These are phyloP conservation scores for Coemansia sp. DNA, from an alignment of 192 early-diverging fungal species.

Conservation along the genomic window DNA sequence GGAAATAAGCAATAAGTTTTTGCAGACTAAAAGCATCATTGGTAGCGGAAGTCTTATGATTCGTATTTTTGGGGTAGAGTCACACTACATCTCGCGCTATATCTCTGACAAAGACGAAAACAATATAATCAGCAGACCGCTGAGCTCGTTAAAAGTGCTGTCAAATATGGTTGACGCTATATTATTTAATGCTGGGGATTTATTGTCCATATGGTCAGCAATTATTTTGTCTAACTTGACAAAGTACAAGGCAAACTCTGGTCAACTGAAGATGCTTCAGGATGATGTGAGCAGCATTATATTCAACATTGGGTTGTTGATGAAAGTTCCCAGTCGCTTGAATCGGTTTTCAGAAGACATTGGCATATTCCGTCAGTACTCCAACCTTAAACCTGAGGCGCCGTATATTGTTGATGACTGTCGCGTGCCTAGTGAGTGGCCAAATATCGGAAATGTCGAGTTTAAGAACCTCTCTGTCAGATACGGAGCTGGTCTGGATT, in stretches of 20 bases:
- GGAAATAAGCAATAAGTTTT: neutral
- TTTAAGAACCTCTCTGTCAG: slow-evolving; percentile 59
- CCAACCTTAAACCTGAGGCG: slow-evolving; percentile 54
- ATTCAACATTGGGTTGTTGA: no score
- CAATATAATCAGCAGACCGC: slow-evolving; percentile 57
- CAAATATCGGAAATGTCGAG: slow-evolving; percentile 59
- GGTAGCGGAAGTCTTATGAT: slow-evolving; percentile 68
- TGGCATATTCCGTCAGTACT: slow-evolving; percentile 58
- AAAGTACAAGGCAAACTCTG: no score
- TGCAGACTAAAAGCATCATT: slow-evolving; percentile 16
- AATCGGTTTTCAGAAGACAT: slow-evolving; percentile 9
- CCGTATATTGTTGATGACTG: slow-evolving; percentile 25
- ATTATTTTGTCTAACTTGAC: neutral
- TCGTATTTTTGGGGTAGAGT: slow-evolving; percentile 63
- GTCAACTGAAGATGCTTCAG: no score
- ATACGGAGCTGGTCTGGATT: slow-evolving; percentile 59
- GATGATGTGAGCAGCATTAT: no score
- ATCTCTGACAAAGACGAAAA: slow-evolving; percentile 62
- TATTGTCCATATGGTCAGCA: neutral
- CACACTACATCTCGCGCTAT: slow-evolving; percentile 60
- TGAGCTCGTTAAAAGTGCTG: no score
- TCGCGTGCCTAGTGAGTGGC: slow-evolving; percentile 61
- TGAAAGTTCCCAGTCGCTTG: neutral
- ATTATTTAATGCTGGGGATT: slow-evolving; percentile 57
- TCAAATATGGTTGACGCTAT: neutral